phyloP scores from a whole-genome alignment of 179 eudicot species.

The Silene coronaria region DNA sequence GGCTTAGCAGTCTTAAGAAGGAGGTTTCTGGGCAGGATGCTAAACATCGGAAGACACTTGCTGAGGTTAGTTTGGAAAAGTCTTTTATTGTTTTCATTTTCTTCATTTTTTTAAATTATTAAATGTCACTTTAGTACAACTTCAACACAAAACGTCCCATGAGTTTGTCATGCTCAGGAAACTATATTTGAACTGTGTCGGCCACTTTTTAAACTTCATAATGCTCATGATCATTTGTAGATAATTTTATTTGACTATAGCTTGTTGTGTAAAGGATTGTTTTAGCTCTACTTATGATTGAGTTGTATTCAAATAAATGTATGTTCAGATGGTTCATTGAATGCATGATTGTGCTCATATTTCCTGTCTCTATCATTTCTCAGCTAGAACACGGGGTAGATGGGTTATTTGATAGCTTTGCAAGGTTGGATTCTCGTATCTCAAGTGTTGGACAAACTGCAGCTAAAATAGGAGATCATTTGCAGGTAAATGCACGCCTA shows the following conservation, averaged over 20 bases:
- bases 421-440: constrained; percentile 51
- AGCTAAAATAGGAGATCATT: constrained; percentile 55
- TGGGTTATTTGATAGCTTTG: constrained; percentile 52
- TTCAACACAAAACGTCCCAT: background rate
- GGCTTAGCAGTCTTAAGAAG: constrained; percentile 68
- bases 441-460: constrained; percentile 57
- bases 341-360: background rate
- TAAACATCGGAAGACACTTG: constrained; percentile 90
- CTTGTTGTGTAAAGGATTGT: background rate
- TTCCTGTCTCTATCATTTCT: constrained; percentile 9
- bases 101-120: background rate
- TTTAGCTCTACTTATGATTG: background rate
- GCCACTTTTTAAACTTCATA: background rate
- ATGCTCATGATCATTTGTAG: background rate
- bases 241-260: background rate
- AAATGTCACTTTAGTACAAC: background rate
- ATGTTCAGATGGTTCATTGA: constrained; percentile 11
- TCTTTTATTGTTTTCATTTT: background rate
- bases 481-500: constrained; percentile 31
- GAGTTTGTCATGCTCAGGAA: background rate
- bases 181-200: background rate
- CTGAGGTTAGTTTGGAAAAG: constrained; percentile 59
- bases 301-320: background rate
- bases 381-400: constrained; percentile 97
- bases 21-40: constrained; percentile 89